Conservation (phyloP, 139 green algal species). For the Coccomyxa sp. region DNA sequence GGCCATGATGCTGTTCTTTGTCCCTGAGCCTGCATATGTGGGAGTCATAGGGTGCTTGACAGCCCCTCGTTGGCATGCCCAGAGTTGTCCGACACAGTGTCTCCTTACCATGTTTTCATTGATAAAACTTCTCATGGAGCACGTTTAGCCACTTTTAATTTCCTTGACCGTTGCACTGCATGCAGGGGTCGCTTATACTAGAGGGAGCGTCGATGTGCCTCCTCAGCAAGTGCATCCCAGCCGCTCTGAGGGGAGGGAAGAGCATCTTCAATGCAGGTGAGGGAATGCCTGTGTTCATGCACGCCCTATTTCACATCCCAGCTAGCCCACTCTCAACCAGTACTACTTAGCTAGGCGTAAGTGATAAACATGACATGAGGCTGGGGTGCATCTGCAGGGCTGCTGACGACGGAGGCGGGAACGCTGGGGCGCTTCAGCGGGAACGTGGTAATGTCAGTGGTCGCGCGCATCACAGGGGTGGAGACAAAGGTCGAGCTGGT, state of each 20-base stretch:
- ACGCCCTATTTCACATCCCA: neutral
- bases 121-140: too few relatives aligned
- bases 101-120: too few relatives aligned
- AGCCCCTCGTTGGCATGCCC: too few relatives aligned
- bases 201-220: neutral
- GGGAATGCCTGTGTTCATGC: neutral
- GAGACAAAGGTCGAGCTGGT: neutral
- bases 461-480: slow-evolving; percentile 6
- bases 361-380: too few relatives aligned
- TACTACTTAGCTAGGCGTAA: too few relatives aligned
- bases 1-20: too few relatives aligned
- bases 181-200: neutral
- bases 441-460: slow-evolving; percentile 12
- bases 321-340: too few relatives aligned
- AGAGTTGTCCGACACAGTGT: too few relatives aligned
- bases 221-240: neutral
- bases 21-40: too few relatives aligned
- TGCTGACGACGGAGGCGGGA: slow-evolving; percentile 16
- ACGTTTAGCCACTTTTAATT: too few relatives aligned
- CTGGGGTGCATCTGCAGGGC: neutral
- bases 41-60: too few relatives aligned
- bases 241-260: neutral
- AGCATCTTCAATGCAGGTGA: neutral
- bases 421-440: slow-evolving; percentile 9
- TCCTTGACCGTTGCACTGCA: too few relatives aligned